Conservation (phyloP, 768 basidiomycete species). For the Filobasidium floriforme region DNA sequence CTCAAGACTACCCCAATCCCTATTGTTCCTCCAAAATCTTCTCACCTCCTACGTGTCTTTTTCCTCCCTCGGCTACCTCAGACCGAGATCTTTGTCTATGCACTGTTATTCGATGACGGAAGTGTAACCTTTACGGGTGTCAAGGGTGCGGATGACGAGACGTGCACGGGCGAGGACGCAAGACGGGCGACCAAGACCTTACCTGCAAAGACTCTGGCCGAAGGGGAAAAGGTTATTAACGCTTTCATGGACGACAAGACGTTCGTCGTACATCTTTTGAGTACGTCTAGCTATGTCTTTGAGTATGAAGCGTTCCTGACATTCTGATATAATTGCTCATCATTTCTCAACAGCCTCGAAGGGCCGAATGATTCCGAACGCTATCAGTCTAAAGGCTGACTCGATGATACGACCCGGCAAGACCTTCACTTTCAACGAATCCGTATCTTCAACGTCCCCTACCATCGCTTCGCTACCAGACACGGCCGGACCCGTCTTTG, state of each 20-base stretch:
- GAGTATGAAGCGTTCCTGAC: no score
- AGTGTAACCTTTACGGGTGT: background rate
- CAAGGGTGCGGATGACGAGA: background rate
- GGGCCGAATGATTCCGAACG: constrained; percentile 3
- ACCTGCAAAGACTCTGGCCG: background rate
- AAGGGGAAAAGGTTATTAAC: constrained; percentile 8
- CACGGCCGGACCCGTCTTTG: constrained; percentile 6
- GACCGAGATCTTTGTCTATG: background rate
- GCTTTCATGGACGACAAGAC: constrained; percentile 3
- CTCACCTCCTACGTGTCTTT: constrained; percentile 8
- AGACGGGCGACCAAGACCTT: background rate
- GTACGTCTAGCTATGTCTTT: background rate
- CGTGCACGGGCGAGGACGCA: background rate
- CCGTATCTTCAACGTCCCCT: background rate
- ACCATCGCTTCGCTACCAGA: constrained; percentile 7
- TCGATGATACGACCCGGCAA: background rate
- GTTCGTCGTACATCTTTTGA: background rate
- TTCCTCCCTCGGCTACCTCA: constrained; percentile 11
- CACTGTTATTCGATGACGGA: constrained; percentile 1
- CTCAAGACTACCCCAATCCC: constrained; percentile 8
- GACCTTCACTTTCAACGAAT: constrained; percentile 5
- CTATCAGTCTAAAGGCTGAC: background rate
- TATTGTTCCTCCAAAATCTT: background rate
- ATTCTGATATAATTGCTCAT: background rate
- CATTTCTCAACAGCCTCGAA: background rate